Conservation (phyloP, 768 basidiomycete genomes). For the Pluteus cervinus region DNA sequence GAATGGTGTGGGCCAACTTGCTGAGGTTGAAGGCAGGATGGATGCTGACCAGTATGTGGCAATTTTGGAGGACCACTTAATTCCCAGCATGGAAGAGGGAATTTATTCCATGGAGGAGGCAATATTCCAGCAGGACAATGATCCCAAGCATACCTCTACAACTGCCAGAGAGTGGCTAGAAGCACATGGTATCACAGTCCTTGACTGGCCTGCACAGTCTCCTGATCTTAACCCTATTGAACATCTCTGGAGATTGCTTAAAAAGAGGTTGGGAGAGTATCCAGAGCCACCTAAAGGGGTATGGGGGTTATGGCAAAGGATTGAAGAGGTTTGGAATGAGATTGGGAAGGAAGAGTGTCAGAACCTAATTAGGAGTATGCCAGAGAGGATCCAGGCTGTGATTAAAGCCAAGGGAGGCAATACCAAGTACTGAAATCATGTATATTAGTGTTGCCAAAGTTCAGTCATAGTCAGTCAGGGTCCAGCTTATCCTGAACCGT, state of each 20-base stretch:
- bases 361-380: background rate
- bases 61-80: constrained; percentile 17
- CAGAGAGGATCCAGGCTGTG: constrained; percentile 1
- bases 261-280: background rate
- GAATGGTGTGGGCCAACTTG: constrained; percentile 16
- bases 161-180: constrained; percentile 18
- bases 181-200: constrained; percentile 15
- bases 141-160: constrained; percentile 27
- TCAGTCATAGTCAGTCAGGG: too few relatives aligned
- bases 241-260: constrained; percentile 20
- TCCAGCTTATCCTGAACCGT: too few relatives aligned
- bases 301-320: background rate
- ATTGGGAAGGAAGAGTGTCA: constrained; percentile 2
- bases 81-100: constrained; percentile 16
- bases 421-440: constrained; percentile 2
- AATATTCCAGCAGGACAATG: constrained; percentile 29
- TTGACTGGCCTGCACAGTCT: constrained; percentile 22
- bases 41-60: constrained; percentile 13
- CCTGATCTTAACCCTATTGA: constrained; percentile 29
- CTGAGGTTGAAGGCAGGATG: constrained; percentile 21
- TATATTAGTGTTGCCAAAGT: too few relatives aligned
- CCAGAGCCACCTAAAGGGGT: background rate
- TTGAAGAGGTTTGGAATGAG: background rate
- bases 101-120: constrained; percentile 6
- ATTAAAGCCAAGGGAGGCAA: constrained; percentile 2